These are phyloP conservation scores for Dujonia santamariae DNA, from an alignment of 1,139 yeast species.

Conservation along the genomic window DNA sequence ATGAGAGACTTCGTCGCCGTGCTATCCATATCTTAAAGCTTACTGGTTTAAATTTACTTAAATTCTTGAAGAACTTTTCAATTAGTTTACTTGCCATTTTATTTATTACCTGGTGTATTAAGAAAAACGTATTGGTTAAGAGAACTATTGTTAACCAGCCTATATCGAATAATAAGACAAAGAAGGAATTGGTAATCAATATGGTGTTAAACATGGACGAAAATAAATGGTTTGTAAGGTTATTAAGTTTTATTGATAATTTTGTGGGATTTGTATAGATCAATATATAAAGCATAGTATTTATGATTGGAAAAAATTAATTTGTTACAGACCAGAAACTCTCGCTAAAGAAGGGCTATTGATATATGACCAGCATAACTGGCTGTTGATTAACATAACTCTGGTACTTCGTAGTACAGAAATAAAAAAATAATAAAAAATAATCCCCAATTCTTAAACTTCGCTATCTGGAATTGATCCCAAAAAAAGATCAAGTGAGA, in stretches of 20 bases:
- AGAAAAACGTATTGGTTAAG: constrained; percentile 39
- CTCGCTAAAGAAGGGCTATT: too few relatives aligned
- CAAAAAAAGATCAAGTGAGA: too few relatives aligned
- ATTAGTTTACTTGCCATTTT: constrained; percentile 37
- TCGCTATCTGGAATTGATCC: too few relatives aligned
- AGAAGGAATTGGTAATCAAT: constrained; percentile 42
- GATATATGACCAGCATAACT: too few relatives aligned
- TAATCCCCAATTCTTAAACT: not conserved
- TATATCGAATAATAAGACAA: constrained; percentile 17
- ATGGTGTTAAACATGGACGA: constrained; percentile 45
- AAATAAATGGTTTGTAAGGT: constrained; percentile 46
- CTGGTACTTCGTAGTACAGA: too few relatives aligned
- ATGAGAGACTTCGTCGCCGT: constrained; percentile 22
- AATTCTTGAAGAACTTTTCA: constrained; percentile 34
- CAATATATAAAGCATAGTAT: too few relatives aligned
- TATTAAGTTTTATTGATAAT: constrained; percentile 36
- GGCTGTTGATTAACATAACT: too few relatives aligned
- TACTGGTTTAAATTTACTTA: constrained; percentile 27
- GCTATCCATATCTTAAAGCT: constrained; percentile 22
- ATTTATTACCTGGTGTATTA: constrained; percentile 44
- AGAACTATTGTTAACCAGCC: constrained; percentile 39
- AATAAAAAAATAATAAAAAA: not conserved
- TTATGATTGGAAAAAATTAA: too few relatives aligned
- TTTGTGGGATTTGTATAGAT: constrained; percentile 45
- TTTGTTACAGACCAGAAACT: too few relatives aligned